These are phyloP conservation scores for Alopecurus myosuroides DNA, from an alignment of 176 grass and related monocot species.

Conservation along the genomic window DNA sequence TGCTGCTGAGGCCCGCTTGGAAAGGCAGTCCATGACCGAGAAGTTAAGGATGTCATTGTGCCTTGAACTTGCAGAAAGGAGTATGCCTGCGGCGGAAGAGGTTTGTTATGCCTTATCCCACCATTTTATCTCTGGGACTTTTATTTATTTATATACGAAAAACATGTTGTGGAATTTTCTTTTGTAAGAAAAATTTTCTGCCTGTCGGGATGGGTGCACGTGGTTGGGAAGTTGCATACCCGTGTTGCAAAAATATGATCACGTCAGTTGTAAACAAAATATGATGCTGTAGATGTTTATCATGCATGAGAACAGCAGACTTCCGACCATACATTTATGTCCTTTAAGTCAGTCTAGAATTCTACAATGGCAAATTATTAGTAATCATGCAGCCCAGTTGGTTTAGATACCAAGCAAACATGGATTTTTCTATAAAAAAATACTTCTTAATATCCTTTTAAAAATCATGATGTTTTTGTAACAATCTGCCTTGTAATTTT, in stretches of 20 bases:
- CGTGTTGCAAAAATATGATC: neutral
- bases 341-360: neutral
- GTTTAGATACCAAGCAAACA: neutral
- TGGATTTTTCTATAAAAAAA: neutral
- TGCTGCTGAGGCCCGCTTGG: neutral
- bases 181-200: neutral
- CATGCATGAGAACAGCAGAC: neutral
- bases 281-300: neutral
- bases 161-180: neutral
- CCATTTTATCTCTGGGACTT: neutral
- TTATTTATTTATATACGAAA: neutral
- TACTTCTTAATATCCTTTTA: neutral
- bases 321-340: neutral
- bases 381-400: neutral
- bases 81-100: neutral
- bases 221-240: neutral
- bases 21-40: slow-evolving; percentile 4
- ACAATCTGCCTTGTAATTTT: neutral
- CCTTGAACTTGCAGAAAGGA: slow-evolving; percentile 29
- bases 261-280: neutral
- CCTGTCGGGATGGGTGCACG: neutral
- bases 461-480: neutral
- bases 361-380: neutral
- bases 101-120: slow-evolving; percentile 21
- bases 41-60: slow-evolving; percentile 21